Conservation (phyloP, 192 early-diverging fungal genomes). For the Irineochytrium annulatum region DNA sequence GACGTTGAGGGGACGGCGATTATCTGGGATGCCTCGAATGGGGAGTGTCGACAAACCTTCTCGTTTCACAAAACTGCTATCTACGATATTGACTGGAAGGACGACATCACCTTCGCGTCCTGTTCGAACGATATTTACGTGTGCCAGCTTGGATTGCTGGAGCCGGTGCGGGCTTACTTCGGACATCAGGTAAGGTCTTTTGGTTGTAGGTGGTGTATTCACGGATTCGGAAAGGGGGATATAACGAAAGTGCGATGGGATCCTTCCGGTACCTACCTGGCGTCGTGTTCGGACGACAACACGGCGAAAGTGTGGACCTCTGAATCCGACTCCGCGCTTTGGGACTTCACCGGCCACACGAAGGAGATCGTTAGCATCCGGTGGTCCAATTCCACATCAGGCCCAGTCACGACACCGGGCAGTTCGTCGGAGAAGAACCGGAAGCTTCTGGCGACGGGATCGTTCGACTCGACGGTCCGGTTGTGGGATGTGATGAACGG, state of each 20-base stretch:
- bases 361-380: slow-evolving; percentile 74
- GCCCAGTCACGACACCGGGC: slow-evolving; percentile 37
- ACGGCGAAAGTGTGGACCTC: slow-evolving; percentile 75
- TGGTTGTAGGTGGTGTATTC: not conserved
- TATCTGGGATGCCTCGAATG: slow-evolving; percentile 79
- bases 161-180: slow-evolving; percentile 67
- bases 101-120: slow-evolving; percentile 87
- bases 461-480: slow-evolving; percentile 77
- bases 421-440: slow-evolving; percentile 42
- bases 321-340: slow-evolving; percentile 49
- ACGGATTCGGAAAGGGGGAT: slow-evolving; percentile 66
- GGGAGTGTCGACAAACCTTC: slow-evolving; percentile 69
- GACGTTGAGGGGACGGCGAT: slow-evolving; percentile 75
- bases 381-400: slow-evolving; percentile 70
- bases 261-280: slow-evolving; percentile 60
- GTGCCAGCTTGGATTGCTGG: slow-evolving; percentile 63
- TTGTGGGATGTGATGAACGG: slow-evolving; percentile 80
- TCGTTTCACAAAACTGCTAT: slow-evolving; percentile 55
- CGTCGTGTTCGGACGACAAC: slow-evolving; percentile 74
- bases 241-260: slow-evolving; percentile 69
- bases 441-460: slow-evolving; percentile 43
- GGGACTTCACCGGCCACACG: slow-evolving; percentile 58
- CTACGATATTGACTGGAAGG: slow-evolving; percentile 89
- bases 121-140: slow-evolving; percentile 83
- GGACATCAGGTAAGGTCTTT: slow-evolving; percentile 63